A percentile compares a stretch with the other conserved stretches of the same genome.
Conservation (phyloP, 2,329 filamentous ascomycete species). For the Fusarium citri region DNA sequence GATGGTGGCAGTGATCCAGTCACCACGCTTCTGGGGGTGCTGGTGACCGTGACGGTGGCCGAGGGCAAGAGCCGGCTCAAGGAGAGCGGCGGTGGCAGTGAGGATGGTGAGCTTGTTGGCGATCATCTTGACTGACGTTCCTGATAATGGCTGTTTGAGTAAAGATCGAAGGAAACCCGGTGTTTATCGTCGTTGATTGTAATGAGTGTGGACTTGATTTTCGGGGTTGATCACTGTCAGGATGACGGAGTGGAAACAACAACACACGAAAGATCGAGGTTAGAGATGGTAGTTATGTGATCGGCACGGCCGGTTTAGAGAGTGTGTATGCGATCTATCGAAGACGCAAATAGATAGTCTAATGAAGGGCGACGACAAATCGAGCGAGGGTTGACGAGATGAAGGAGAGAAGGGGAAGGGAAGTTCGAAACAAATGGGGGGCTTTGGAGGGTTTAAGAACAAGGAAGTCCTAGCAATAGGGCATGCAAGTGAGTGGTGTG, state of each 20-base stretch:
- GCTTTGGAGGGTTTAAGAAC: slow-evolving; percentile 40
- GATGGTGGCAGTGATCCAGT: slow-evolving; percentile 53
- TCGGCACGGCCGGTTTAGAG: slow-evolving; percentile 53
- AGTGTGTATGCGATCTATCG: slow-evolving; percentile 59
- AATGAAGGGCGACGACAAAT: slow-evolving; percentile 45
- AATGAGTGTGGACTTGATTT: slow-evolving; percentile 32
- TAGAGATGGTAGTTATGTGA: slow-evolving; percentile 33
- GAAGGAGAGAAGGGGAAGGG: slow-evolving; percentile 37
- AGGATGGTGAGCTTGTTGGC: slow-evolving; percentile 57
- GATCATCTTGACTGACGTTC: slow-evolving; percentile 53
- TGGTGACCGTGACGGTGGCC: slow-evolving; percentile 57
- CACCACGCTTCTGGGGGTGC: slow-evolving; percentile 49
- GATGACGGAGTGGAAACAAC: slow-evolving; percentile 29
- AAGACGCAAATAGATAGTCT: slow-evolving; percentile 56
- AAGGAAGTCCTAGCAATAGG: slow-evolving; percentile 26
- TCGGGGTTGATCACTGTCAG: slow-evolving; percentile 37
- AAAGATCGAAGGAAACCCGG: slow-evolving; percentile 4
- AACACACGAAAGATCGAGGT: slow-evolving; percentile 31
- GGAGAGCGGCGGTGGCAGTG: slow-evolving; percentile 57
- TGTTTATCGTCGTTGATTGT: slow-evolving; percentile 23
- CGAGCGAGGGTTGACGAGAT: slow-evolving; percentile 44
- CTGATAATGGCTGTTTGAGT: slow-evolving; percentile 1
- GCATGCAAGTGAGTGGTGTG: slow-evolving; percentile 16
- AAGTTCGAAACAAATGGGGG: slow-evolving; percentile 34
- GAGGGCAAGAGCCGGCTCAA: slow-evolving; percentile 57